Percentiles rank a stretch among this genome's conserved stretches.
phyloP scores from a whole-genome alignment of 225 moss, liverwort and hornwort species.

The Thuidium tamariscinum region DNA sequence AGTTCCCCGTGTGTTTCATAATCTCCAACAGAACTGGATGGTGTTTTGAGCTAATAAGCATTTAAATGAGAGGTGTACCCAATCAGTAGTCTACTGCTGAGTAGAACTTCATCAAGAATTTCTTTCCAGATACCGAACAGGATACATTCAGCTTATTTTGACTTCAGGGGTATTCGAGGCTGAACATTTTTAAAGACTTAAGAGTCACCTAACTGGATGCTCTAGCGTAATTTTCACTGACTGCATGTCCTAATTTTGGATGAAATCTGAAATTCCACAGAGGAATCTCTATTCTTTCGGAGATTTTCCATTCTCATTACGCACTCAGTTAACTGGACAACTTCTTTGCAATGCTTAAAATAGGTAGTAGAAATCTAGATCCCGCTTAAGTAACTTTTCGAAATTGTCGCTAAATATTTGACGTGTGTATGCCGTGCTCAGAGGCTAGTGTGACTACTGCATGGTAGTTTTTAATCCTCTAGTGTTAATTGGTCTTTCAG shows the following conservation, averaged over 20 bases:
- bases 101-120: neutral
- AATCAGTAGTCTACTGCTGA: neutral
- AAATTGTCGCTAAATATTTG: neutral
- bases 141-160: neutral
- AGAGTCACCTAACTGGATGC: neutral
- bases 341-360: too few relatives aligned
- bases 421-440: neutral
- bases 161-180: neutral
- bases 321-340: too few relatives aligned
- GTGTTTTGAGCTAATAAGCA: neutral
- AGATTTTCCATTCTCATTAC: too few relatives aligned
- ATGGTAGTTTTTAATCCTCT: neutral
- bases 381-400: accelerated
- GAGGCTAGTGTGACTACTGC: neutral
- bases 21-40: neutral
- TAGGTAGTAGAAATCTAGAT: neutral
- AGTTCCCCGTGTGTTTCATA: neutral
- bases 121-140: too few relatives aligned
- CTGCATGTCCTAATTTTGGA: neutral
- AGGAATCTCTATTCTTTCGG: too few relatives aligned
- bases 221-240: too few relatives aligned
- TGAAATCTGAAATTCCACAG: too few relatives aligned
- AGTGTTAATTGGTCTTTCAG: too few relatives aligned
- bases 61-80: neutral
- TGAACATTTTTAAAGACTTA: neutral